Conservation (phyloP, 208 protist species). For the Wallacemonas sp. region DNA sequence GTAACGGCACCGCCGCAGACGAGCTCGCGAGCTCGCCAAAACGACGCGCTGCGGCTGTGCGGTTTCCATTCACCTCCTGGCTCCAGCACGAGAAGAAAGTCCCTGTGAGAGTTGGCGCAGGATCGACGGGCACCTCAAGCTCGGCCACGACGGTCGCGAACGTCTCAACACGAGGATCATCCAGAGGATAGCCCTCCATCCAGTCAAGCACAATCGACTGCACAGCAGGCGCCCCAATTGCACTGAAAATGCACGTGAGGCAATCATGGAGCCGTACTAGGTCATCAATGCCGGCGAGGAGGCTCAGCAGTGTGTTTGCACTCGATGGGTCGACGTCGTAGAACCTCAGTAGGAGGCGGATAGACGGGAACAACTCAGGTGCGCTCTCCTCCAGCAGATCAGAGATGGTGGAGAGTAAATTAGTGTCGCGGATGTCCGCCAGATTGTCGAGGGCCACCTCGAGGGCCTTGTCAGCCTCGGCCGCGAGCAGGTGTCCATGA, state of each 20-base stretch:
- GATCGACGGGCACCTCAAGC: conserved; percentile 35
- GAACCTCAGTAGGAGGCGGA: conserved; percentile 49
- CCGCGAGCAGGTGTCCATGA: conserved; percentile 28
- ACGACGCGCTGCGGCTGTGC: conserved; percentile 39
- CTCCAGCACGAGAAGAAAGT: conserved; percentile 63
- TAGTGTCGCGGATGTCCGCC: conserved; percentile 32
- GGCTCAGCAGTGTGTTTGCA: conserved; percentile 26
- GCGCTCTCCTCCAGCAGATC: conserved; percentile 45
- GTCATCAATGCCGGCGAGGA: conserved; percentile 25
- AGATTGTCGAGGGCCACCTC: conserved; percentile 43
- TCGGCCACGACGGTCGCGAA: conserved; percentile 63
- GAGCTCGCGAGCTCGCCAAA: conserved; percentile 67
- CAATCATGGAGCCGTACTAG: background rate
- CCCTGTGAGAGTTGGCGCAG: conserved; percentile 49
- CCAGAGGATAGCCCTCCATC: conserved; percentile 67
- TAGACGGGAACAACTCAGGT: conserved; percentile 36
- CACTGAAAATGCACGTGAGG: conserved; percentile 21
- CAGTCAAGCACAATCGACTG: conserved; percentile 49
- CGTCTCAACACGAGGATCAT: conserved; percentile 49
- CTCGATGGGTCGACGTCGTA: conserved; percentile 34
- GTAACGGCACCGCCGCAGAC: conserved; percentile 36
- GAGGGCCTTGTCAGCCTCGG: conserved; percentile 36
- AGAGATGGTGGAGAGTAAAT: conserved; percentile 37
- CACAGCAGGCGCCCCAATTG: conserved; percentile 30
- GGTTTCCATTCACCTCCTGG: conserved; percentile 26